These are phyloP conservation scores for Acer negundo DNA, from an alignment of 345 rosid species.

Conservation along the genomic window DNA sequence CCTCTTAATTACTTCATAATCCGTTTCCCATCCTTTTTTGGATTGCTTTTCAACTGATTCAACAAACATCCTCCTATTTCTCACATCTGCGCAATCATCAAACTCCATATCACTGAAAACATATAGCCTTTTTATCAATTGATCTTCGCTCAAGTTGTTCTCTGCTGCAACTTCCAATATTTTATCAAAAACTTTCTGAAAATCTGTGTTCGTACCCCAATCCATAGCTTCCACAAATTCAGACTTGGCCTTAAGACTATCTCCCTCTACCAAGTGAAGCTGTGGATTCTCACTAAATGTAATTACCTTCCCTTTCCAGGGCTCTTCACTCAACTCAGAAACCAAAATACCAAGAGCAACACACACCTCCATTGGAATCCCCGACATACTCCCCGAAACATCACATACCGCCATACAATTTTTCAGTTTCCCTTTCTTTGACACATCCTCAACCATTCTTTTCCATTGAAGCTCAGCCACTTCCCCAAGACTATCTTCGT, in stretches of 20 bases:
- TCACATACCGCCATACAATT: not conserved
- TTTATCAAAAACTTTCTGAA: slow-evolving; percentile 1
- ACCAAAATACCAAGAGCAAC: slow-evolving; percentile 9
- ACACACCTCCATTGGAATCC: slow-evolving; percentile 2
- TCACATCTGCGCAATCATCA: not conserved
- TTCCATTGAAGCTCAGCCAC: slow-evolving; percentile 23
- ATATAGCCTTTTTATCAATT: slow-evolving; percentile 13
- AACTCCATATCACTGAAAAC: slow-evolving; percentile 27
- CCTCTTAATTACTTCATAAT: slow-evolving; percentile 12
- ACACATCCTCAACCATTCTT: slow-evolving; percentile 23
- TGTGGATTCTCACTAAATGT: slow-evolving; percentile 4
- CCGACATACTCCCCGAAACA: not conserved
- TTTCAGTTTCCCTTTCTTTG: not conserved
- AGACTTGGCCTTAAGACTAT: not conserved
- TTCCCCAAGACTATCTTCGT: not conserved
- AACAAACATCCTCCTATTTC: no score
- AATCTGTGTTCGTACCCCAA: not conserved
- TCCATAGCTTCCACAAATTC: not conserved
- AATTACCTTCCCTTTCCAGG: not conserved
- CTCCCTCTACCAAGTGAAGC: slow-evolving; percentile 10
- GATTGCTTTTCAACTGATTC: not conserved
- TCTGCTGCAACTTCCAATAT: slow-evolving; percentile 6
- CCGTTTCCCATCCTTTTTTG: not conserved
- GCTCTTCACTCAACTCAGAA: slow-evolving; percentile 13
- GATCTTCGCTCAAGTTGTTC: slow-evolving; percentile 16